Evolutionary conservation across 352 stramenopile genomes (phyloP).

Genomic region (Aphanomyces astaci): DNA sequence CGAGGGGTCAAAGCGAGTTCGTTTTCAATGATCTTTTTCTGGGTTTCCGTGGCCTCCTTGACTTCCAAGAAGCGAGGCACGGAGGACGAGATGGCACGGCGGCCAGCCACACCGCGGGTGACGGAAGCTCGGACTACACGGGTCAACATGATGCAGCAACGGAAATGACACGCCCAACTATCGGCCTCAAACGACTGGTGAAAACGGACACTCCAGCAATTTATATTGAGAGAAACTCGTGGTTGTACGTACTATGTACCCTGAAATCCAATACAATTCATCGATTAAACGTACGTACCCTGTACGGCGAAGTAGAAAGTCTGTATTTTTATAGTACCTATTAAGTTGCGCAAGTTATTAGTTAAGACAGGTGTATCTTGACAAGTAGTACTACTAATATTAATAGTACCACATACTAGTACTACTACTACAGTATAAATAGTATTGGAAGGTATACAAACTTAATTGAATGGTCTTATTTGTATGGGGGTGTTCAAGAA

Average conservation of each 20-base stretch:
- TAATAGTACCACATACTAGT: too few relatives aligned
- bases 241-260: neutral
- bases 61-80: slow-evolving; percentile 20
- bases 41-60: slow-evolving; percentile 22
- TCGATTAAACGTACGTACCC: neutral
- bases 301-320: too few relatives aligned
- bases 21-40: slow-evolving; percentile 35
- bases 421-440: too few relatives aligned
- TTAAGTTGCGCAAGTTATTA: neutral
- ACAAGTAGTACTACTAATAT: too few relatives aligned
- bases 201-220: slow-evolving; percentile 13
- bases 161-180: neutral
- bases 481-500: too few relatives aligned
- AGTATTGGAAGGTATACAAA: too few relatives aligned
- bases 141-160: slow-evolving; percentile 14
- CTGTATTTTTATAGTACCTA: neutral
- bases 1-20: slow-evolving; percentile 67
- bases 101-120: neutral
- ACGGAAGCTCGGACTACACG: slow-evolving; percentile 12
- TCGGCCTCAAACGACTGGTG: slow-evolving; percentile 17
- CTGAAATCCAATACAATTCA: neutral
- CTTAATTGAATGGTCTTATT: too few relatives aligned
- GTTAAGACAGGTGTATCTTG: neutral
- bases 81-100: slow-evolving; percentile 19
- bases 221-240: neutral